Evolutionary conservation across 1,284 basidiomycete genomes (phyloP).

Genomic region (Melampsora americana): DNA sequence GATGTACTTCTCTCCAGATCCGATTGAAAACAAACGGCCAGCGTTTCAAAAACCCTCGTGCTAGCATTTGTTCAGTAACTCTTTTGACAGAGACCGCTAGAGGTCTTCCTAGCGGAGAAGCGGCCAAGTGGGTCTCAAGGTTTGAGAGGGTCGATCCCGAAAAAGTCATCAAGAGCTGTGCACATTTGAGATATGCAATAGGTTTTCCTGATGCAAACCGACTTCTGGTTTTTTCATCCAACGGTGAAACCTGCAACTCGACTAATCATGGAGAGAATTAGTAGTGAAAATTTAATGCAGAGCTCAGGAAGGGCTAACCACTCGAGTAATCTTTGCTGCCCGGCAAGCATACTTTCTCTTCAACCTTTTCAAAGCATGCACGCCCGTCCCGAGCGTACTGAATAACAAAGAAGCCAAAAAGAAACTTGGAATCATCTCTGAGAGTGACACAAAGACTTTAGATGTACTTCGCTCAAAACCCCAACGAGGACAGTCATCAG

Average conservation of each 20-base stretch:
- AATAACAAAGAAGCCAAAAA: neutral
- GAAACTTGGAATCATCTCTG: neutral
- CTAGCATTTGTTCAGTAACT: neutral
- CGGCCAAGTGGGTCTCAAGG: neutral
- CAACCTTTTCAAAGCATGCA: neutral
- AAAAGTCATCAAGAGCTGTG: neutral
- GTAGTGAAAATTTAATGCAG: neutral
- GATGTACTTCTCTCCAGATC: conserved; percentile 1
- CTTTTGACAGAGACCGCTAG: neutral
- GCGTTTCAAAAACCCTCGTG: neutral
- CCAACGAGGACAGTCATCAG: neutral
- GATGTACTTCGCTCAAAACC: neutral
- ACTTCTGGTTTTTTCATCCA: neutral
- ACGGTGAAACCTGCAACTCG: neutral
- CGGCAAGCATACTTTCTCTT: neutral
- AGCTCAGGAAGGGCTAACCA: neutral
- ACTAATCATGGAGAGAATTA: neutral
- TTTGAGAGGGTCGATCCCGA: conserved; percentile 10
- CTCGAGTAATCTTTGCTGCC: conserved; percentile 10
- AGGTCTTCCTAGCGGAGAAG: neutral
- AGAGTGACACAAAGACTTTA: neutral
- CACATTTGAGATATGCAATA: neutral
- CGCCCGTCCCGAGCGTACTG: neutral
- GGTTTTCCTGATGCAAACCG: neutral
- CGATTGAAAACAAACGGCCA: conserved; percentile 9